A percentile compares a stretch with the other conserved stretches of the same genome.
These are phyloP conservation scores for Tagetes patula DNA, from an alignment of 129 eudicot species.

Conservation along the genomic window DNA sequence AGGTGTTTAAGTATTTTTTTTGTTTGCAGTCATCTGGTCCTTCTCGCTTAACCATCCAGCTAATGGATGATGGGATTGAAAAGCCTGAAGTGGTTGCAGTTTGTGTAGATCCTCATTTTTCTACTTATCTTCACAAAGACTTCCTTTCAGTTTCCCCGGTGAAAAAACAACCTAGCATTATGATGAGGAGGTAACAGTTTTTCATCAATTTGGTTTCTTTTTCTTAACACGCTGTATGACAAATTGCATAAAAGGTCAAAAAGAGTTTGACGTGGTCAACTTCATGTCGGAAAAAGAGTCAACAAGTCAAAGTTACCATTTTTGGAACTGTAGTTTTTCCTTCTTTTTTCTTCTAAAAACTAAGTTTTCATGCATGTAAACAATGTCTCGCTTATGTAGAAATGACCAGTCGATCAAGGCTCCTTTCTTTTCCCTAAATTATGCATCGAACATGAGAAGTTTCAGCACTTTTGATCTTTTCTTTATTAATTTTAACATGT, in stretches of 20 bases:
- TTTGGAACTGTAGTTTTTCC: neutral
- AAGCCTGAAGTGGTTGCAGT: conserved; percentile 89
- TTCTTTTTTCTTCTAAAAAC: neutral
- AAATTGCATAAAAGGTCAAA: neutral
- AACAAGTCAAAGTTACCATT: neutral
- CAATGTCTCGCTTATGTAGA: no score
- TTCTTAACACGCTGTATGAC: neutral
- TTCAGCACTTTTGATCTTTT: neutral
- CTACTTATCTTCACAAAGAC: conserved; percentile 72
- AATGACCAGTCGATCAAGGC: neutral
- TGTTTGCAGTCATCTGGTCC: conserved; percentile 63
- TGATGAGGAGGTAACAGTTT: conserved; percentile 65
- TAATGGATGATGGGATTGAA: conserved; percentile 87
- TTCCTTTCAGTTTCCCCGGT: conserved; percentile 56
- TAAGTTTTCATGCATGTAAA: no score
- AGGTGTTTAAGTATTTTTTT: neutral
- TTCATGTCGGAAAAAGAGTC: neutral
- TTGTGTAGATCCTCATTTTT: conserved; percentile 81
- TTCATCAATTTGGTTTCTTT: neutral
- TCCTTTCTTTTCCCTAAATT: neutral
- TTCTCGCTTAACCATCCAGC: conserved; percentile 64
- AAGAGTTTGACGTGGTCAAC: no score
- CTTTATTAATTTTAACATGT: neutral
- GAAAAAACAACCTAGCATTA: conserved; percentile 56
- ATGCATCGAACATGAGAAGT: conserved; percentile 1